Percentiles rank a stretch among this genome's conserved stretches.
These are phyloP conservation scores for Diaporthe velutina DNA, from an alignment of 2,329 filamentous ascomycete genomes.

Conservation along the genomic window DNA sequence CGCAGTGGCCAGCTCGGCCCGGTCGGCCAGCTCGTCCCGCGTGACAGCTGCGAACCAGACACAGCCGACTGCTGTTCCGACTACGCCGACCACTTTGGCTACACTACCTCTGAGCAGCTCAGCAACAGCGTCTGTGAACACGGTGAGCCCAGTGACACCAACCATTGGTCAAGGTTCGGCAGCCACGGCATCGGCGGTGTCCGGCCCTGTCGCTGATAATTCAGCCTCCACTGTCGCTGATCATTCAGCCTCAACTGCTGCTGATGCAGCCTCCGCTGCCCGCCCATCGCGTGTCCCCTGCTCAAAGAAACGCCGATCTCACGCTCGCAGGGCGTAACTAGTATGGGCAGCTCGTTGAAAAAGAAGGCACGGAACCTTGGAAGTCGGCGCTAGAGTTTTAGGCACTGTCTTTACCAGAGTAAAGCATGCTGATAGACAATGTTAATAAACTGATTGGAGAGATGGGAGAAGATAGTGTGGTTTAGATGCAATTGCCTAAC, in stretches of 20 bases:
- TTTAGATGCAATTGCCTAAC: neutral
- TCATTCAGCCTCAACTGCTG: neutral
- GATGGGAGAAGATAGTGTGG: neutral
- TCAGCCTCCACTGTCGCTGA: neutral
- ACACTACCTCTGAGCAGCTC: constrained; percentile 3
- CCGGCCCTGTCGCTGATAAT: neutral
- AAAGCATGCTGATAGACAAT: neutral
- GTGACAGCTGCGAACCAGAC: constrained; percentile 6
- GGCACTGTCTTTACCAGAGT: neutral
- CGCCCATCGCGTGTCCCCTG: constrained; percentile 12
- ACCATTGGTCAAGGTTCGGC: neutral
- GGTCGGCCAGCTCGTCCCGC: neutral
- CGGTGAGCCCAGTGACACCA: neutral
- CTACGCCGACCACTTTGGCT: neutral
- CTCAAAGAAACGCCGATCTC: constrained; percentile 14
- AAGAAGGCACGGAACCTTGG: neutral
- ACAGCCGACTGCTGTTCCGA: neutral
- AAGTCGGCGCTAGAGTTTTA: neutral
- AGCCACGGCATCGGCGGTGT: neutral
- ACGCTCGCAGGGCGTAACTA: neutral
- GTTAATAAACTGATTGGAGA: neutral
- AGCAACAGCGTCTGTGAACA: neutral
- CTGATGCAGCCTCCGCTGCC: neutral
- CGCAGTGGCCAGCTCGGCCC: neutral
- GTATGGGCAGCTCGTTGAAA: neutral